Base-by-base conservation (phyloP, 768 basidiomycete species). In the Collybia sordida region DNA sequence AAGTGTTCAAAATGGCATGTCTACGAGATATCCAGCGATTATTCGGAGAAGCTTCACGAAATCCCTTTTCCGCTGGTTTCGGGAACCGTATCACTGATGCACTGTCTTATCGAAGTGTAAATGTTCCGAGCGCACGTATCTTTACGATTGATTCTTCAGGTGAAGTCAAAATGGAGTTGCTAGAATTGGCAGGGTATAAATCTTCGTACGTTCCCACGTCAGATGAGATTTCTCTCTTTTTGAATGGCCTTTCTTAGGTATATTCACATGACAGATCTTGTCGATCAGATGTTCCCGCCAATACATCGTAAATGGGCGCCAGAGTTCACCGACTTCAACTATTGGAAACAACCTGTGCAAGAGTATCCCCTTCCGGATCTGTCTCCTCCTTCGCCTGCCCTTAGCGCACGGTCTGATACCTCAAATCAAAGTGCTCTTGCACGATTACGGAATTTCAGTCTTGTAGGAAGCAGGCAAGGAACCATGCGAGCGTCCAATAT, bases 1-100 rank as follows among this genome's bases (percentile, higher is more conserved):
- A 99, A 63, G 81, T 98, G n/a, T 99, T 99, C 81, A 99, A 99
- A 73, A 99, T 99, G 97, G 94, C 96, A 1, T 98, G 95, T 70
- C 71, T 98, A 51, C 81, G 94, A 37, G 97, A 98, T 69, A 96
- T 98, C 47, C 91, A 91, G 56, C 77, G 93, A 18, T 67, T 98
- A 5, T 99, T 98, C 62, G 90, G 90, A 4, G 82, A 85, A 31
- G 75, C 75, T 23, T 69, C 74, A 25, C 75, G 80, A 55, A 87
- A 82, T 55, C 88, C 94, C 0, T 99, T 98, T 72, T 98, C 95
- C 63, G 92, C 93, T 34, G 97, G 97, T 2, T 99, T 99, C 64
- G 97, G 97, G 5, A 99, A 99, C 63, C 83, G 96, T 27, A 98
- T 98, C 59, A 98, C 97, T 14, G 97, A 99, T 67, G 97, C 97